Percentiles rank a stretch among this genome's conserved stretches.
Evolutionary conservation across 306 rosid genomes (phyloP).

Genomic region (Castanopsis chinensis): DNA sequence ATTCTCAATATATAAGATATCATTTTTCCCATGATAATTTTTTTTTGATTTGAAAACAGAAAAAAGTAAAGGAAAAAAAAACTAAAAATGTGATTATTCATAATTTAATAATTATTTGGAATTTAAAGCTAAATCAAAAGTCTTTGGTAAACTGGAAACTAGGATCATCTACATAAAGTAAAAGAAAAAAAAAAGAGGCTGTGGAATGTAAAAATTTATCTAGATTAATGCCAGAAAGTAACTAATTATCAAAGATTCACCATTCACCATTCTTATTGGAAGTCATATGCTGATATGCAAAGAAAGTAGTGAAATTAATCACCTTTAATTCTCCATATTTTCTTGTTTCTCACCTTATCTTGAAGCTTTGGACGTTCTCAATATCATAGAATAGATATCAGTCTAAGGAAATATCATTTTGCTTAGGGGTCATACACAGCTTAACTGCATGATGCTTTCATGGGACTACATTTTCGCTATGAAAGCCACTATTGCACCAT

Average conservation of each 20-base stretch:
- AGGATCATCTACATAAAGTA: not conserved
- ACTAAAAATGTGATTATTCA: not conserved
- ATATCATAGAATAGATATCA: not conserved
- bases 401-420: not conserved
- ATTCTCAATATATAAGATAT: not conserved
- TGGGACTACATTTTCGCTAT: no score
- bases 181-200: not conserved
- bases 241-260: not conserved
- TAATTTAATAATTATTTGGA: not conserved
- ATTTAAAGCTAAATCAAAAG: not conserved
- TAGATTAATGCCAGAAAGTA: not conserved
- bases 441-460: no score
- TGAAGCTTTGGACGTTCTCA: not conserved
- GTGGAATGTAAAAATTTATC: not conserved
- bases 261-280: not conserved
- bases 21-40: not conserved
- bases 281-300: not conserved
- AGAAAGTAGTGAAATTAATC: not conserved
- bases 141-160: not conserved
- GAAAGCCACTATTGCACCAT: no score
- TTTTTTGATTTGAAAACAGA: not conserved
- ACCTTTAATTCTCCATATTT: not conserved
- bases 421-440: not conserved
- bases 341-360: not conserved
- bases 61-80: not conserved